Conservation (phyloP, 2,329 filamentous ascomycete species). For the Colletotrichum sp. region DNA sequence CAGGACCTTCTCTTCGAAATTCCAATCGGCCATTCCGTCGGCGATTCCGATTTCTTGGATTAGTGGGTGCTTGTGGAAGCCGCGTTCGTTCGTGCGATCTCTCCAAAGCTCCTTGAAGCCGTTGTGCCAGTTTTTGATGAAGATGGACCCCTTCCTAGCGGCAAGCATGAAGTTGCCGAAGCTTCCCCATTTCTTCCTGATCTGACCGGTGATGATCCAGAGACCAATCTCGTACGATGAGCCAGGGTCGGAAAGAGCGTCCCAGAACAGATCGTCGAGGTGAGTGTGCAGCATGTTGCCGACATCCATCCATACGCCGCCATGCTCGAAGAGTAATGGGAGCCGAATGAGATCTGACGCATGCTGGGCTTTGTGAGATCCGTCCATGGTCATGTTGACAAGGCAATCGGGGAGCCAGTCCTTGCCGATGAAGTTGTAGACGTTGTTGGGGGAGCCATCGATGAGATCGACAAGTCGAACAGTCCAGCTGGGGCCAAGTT, state of each 20-base stretch:
- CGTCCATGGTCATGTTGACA: constrained; percentile 42
- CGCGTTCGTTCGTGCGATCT: constrained; percentile 33
- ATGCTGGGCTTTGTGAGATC: constrained; percentile 45
- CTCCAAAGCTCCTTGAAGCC: constrained; percentile 41
- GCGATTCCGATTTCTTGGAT: constrained; percentile 35
- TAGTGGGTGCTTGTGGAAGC: constrained; percentile 35
- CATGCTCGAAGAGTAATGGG: constrained; percentile 35
- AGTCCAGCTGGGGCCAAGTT: constrained; percentile 42
- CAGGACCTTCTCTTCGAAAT: constrained; percentile 24
- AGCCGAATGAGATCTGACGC: constrained; percentile 47
- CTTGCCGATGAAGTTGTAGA: constrained; percentile 36
- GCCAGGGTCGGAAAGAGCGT: constrained; percentile 26
- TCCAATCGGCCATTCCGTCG: constrained; percentile 29
- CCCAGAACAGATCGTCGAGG: constrained; percentile 38
- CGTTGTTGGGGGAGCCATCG: constrained; percentile 35
- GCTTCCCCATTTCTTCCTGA: constrained; percentile 35
- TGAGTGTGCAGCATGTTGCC: constrained; percentile 36
- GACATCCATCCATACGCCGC: constrained; percentile 44
- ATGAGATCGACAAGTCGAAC: constrained; percentile 42
- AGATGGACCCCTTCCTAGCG: constrained; percentile 42
- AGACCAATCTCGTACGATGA: constrained; percentile 32
- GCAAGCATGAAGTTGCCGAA: constrained; percentile 48
- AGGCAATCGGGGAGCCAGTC: constrained; percentile 40
- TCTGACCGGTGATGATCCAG: constrained; percentile 37
- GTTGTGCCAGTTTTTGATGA: constrained; percentile 48